A percentile compares a stretch with the other conserved stretches of the same genome.
Conservation (phyloP, 1,284 basidiomycete species). For the Amylostereum areolatum region DNA sequence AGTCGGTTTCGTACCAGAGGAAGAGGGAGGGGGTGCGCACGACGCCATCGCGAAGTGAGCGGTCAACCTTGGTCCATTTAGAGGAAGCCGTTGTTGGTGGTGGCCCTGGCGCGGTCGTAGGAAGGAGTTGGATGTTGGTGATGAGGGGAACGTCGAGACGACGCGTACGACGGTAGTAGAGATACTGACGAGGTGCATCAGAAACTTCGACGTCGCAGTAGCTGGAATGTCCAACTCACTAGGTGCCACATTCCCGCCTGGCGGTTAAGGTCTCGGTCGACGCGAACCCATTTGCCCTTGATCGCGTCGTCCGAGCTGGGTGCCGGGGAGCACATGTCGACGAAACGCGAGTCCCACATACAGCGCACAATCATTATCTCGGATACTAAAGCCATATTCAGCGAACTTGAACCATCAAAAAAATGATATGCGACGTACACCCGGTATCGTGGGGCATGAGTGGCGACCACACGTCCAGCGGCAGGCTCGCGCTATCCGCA, state of each 20-base stretch:
- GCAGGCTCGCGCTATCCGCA: conserved; percentile 60
- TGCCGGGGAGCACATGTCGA: conserved; percentile 60
- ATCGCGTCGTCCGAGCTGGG: conserved; percentile 68
- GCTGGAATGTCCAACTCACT: conserved; percentile 28
- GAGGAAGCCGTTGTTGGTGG: conserved; percentile 35
- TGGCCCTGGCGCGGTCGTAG: conserved; percentile 32
- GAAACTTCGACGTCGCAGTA: neutral
- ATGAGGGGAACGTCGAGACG: conserved; percentile 71
- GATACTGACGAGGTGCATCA: conserved; percentile 37
- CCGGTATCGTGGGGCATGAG: conserved; percentile 79
- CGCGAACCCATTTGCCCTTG: conserved; percentile 85
- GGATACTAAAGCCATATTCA: conserved; percentile 49
- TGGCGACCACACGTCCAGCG: conserved; percentile 78
- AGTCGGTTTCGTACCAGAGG: conserved; percentile 72
- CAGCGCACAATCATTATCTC: conserved; percentile 76
- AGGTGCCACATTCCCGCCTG: conserved; percentile 59
- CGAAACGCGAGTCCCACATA: conserved; percentile 53
- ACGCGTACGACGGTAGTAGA: conserved; percentile 83
- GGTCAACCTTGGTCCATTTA: conserved; percentile 53
- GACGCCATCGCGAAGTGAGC: conserved; percentile 53
- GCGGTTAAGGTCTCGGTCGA: conserved; percentile 70
- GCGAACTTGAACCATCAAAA: conserved; percentile 1
- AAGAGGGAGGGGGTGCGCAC: conserved; percentile 45
- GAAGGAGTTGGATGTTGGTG: conserved; percentile 54
- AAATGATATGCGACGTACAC: too few relatives aligned